Evolutionary conservation across 2,329 filamentous ascomycete species (phyloP).

Genomic region (Dactylellina leptospora): DNA sequence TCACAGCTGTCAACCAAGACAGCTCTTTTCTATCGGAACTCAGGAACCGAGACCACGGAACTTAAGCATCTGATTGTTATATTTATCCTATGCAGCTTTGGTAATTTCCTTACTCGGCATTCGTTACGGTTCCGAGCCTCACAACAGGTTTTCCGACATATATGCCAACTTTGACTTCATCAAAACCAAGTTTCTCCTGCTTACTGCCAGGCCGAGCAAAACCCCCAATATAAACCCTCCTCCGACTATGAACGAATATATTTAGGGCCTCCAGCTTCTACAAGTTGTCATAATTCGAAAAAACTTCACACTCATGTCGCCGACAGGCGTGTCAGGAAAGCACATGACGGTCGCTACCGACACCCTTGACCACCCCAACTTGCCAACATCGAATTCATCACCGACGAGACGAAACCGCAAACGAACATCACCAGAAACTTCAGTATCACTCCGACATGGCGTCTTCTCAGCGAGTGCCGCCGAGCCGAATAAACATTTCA

Average conservation of each 20-base stretch:
- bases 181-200: background rate
- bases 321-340: slow-evolving; percentile 14
- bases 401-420: slow-evolving; percentile 1
- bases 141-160: slow-evolving; percentile 13
- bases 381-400: slow-evolving; percentile 12
- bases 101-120: slow-evolving; percentile 20
- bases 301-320: slow-evolving; percentile 8
- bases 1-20: background rate
- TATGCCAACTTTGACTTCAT: background rate
- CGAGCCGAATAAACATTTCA: slow-evolving; percentile 34
- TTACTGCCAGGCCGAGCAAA: background rate
- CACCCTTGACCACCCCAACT: slow-evolving; percentile 1
- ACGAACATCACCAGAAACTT: slow-evolving; percentile 33
- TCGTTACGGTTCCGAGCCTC: slow-evolving; percentile 30
- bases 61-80: background rate
- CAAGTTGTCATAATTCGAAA: slow-evolving; percentile 3
- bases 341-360: slow-evolving; percentile 43
- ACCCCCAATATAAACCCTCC: slow-evolving; percentile 9
- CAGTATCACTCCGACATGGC: slow-evolving; percentile 47
- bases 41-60: slow-evolving; percentile 6
- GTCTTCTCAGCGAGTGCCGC: slow-evolving; percentile 26
- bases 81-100: slow-evolving; percentile 4
- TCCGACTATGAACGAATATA: slow-evolving; percentile 9
- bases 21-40: background rate
- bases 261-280: slow-evolving; percentile 1